Percentiles rank a stretch among this genome's conserved stretches.
Evolutionary conservation across 148 eudicot genomes (phyloP).

Genomic region (Arbutus unedo): DNA sequence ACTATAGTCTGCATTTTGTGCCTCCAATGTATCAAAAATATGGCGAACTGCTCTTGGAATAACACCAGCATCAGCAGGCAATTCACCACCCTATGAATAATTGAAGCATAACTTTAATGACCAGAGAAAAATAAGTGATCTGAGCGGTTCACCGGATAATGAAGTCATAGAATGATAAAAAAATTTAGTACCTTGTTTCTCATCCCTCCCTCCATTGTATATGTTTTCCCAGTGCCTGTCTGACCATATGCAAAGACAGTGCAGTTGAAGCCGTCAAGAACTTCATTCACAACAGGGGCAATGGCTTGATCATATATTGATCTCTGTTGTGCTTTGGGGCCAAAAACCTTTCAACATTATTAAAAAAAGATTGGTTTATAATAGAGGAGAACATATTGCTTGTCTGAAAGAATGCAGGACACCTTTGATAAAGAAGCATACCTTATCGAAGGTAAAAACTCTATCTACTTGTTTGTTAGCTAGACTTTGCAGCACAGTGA

Average conservation of each 20-base stretch:
- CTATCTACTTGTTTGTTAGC: conserved; percentile 69
- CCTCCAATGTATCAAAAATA: conserved; percentile 73
- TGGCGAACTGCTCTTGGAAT: conserved; percentile 90
- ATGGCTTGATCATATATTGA: conserved; percentile 83
- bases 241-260: conserved; percentile 92
- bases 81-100: conserved; percentile 53
- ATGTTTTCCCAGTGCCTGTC: conserved; percentile 92
- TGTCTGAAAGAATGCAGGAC: background rate
- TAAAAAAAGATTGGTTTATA: conserved; percentile 2
- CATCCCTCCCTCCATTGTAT: conserved; percentile 92
- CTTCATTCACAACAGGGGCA: conserved; percentile 73
- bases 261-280: conserved; percentile 86
- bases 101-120: background rate
- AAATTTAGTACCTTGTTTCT: conserved; percentile 71
- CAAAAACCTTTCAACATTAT: conserved; percentile 55
- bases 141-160: background rate
- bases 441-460: conserved; percentile 87
- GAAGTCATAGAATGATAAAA: background rate
- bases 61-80: conserved; percentile 83
- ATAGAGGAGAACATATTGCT: background rate
- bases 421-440: conserved; percentile 20
- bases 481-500: conserved; percentile 45
- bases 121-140: background rate
- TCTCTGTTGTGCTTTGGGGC: conserved; percentile 79
- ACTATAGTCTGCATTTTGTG: conserved; percentile 79